Percentiles rank a stretch among this genome's conserved stretches.
Evolutionary conservation across 306 rosid species (phyloP).

Genomic region (Pyrus bretschneideri): DNA sequence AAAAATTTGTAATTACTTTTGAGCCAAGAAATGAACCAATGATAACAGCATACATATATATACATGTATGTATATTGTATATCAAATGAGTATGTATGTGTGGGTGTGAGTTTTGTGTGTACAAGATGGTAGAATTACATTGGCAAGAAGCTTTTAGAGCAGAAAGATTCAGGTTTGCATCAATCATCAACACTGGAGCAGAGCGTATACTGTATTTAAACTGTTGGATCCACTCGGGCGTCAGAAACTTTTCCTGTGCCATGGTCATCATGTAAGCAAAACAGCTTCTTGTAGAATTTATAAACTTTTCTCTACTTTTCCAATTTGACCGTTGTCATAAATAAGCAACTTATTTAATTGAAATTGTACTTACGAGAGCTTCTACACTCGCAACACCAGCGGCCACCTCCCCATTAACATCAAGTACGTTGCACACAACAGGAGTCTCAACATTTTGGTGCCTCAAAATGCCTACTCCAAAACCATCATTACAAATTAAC

Average conservation of each 20-base stretch:
- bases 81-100: too few species aligned
- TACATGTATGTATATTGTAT: too few species aligned
- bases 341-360: slow-evolving; percentile 7
- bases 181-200: slow-evolving; percentile 75
- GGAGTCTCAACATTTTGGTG: slow-evolving; percentile 61
- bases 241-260: slow-evolving; percentile 68
- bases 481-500: slow-evolving; percentile 9
- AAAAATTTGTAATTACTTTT: neutral
- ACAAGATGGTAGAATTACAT: slow-evolving; percentile 31
- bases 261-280: slow-evolving; percentile 7
- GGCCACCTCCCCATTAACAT: slow-evolving; percentile 63
- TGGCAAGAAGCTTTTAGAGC: slow-evolving; percentile 66
- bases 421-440: slow-evolving; percentile 72
- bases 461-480: slow-evolving; percentile 63
- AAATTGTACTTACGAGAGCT: slow-evolving; percentile 60
- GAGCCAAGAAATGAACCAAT: too few species aligned
- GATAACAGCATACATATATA: neutral
- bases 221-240: slow-evolving; percentile 67
- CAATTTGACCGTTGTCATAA: slow-evolving; percentile 1
- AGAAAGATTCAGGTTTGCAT: slow-evolving; percentile 64
- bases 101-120: neutral
- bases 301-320: slow-evolving; percentile 18
- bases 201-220: slow-evolving; percentile 41
- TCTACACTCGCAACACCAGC: slow-evolving; percentile 83
- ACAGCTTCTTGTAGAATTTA: slow-evolving; percentile 7